A percentile compares a stretch with the other conserved stretches of the same genome.
Evolutionary conservation across 2,329 filamentous ascomycete species (phyloP).

Genomic region (Fusarium setosum): DNA sequence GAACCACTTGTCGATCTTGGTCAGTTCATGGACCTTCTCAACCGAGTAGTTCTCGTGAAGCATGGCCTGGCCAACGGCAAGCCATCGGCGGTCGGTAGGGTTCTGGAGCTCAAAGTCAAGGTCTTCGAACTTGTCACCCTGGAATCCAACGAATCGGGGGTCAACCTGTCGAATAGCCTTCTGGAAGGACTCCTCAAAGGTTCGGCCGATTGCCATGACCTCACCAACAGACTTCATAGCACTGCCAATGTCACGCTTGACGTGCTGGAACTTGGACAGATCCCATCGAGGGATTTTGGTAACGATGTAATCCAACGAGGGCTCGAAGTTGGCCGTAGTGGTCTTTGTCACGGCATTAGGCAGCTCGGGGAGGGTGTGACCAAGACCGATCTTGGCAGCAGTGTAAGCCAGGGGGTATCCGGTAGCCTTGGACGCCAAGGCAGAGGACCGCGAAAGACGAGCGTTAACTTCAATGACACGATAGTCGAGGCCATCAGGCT

Average conservation of each 20-base stretch:
- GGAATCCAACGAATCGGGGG: slow-evolving; percentile 90
- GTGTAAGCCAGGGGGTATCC: slow-evolving; percentile 98
- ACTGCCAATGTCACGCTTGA: slow-evolving; percentile 96
- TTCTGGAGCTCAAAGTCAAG: slow-evolving; percentile 91
- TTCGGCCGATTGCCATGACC: slow-evolving; percentile 98
- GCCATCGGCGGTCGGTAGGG: slow-evolving; percentile 95
- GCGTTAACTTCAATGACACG: slow-evolving; percentile 99
- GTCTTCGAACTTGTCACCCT: slow-evolving; percentile 94
- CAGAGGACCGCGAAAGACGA: slow-evolving; percentile 96
- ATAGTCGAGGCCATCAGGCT: slow-evolving; percentile 97
- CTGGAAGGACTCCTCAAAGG: slow-evolving; percentile 98
- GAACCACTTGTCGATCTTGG: slow-evolving; percentile 99
- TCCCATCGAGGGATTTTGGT: slow-evolving; percentile 99
- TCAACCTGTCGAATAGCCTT: slow-evolving; percentile 99
- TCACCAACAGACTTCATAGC: slow-evolving; percentile 99
- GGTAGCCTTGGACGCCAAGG: slow-evolving; percentile 96
- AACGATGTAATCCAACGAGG: slow-evolving; percentile 96
- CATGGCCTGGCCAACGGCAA: slow-evolving; percentile 98
- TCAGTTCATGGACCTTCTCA: slow-evolving; percentile 90
- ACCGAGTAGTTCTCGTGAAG: slow-evolving; percentile 96
- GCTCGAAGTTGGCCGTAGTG: slow-evolving; percentile 98
- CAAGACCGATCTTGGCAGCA: slow-evolving; percentile 96
- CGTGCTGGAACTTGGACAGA: slow-evolving; percentile 98
- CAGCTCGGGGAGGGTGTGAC: slow-evolving; percentile 93
- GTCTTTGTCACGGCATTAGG: slow-evolving; percentile 99